Percentiles rank a stretch among this genome's conserved stretches.
These are phyloP conservation scores for Xerophyta viscosa DNA, from an alignment of 106 monocot genomes.

Conservation along the genomic window DNA sequence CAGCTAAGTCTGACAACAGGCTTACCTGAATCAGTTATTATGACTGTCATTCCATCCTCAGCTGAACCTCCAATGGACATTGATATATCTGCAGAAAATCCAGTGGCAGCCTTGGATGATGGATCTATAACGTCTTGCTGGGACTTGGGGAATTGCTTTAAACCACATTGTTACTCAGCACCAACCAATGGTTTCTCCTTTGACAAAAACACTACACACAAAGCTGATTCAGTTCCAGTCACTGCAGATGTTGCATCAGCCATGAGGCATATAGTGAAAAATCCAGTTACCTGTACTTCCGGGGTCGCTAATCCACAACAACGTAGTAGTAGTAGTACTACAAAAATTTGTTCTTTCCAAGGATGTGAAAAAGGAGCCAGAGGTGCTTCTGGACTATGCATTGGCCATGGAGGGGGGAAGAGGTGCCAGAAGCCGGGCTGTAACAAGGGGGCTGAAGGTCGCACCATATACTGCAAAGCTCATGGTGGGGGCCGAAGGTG, in stretches of 20 bases:
- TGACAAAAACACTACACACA: neutral
- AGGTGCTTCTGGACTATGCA: constrained; percentile 53
- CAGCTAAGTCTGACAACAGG: constrained; percentile 16
- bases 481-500: constrained; percentile 52
- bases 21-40: constrained; percentile 8
- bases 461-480: constrained; percentile 40
- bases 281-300: constrained; percentile 32
- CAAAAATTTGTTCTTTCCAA: constrained; percentile 34
- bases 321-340: constrained; percentile 16
- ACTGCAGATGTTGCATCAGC: constrained; percentile 14
- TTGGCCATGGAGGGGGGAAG: constrained; percentile 46
- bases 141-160: constrained; percentile 17
- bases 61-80: neutral
- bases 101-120: constrained; percentile 24
- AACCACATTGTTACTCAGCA: constrained; percentile 7
- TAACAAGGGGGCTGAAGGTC: constrained; percentile 47
- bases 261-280: constrained; percentile 4
- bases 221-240: constrained; percentile 12
- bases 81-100: constrained; percentile 10
- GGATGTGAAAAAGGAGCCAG: constrained; percentile 50
- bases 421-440: constrained; percentile 44
- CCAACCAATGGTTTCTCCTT: neutral
- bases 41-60: neutral
- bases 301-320: constrained; percentile 16
- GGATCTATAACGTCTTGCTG: constrained; percentile 30